Evolutionary conservation across 1,139 yeast species (phyloP).

Genomic region (Suhomyces maxii): DNA sequence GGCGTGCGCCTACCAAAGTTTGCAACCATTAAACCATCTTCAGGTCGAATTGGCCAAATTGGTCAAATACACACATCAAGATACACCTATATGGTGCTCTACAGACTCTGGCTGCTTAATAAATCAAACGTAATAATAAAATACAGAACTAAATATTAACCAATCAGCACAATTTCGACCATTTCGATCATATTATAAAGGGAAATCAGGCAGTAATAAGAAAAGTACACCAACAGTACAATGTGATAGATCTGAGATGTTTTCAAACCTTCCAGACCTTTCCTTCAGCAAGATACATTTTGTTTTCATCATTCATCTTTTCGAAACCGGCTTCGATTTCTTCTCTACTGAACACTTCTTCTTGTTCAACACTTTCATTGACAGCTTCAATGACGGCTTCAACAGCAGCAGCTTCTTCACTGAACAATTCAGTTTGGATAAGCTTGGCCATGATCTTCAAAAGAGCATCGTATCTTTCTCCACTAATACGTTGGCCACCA

Average conservation of each 20-base stretch:
- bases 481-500: conserved; percentile 35
- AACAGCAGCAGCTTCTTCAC: conserved; percentile 47
- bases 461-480: conserved; percentile 49
- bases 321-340: conserved; percentile 59
- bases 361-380: conserved; percentile 57
- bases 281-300: conserved; percentile 61
- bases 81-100: neutral
- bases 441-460: conserved; percentile 48
- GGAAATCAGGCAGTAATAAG: neutral
- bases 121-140: conserved; percentile 1
- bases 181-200: conserved; percentile 1
- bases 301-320: conserved; percentile 54
- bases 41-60: too few species aligned
- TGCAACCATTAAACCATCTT: conserved; percentile 1
- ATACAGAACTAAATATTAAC: conserved; percentile 5
- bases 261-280: conserved; percentile 57
- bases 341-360: conserved; percentile 52
- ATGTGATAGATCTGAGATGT: neutral
- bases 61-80: neutral
- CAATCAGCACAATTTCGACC: neutral
- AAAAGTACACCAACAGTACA: conserved; percentile 1
- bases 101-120: neutral
- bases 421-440: conserved; percentile 48
- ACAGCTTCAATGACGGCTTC: conserved; percentile 45
- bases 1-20: conserved; percentile 7